phyloP scores from a whole-genome alignment of 1,284 basidiomycete genomes.

The Ustilago loliicola region DNA sequence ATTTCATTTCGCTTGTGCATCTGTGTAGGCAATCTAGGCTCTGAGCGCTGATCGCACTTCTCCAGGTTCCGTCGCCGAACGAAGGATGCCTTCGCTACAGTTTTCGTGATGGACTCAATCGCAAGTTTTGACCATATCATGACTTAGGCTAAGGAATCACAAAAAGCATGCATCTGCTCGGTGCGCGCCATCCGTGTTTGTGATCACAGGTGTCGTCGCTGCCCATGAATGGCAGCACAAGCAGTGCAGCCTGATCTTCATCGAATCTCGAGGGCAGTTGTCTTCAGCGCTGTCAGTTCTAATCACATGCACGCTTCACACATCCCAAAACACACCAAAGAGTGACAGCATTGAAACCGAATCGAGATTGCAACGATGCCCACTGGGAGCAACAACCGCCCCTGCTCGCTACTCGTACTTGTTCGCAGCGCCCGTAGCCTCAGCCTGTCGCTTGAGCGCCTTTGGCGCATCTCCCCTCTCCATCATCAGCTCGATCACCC shows the following conservation, averaged over 20 bases:
- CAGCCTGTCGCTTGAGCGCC: constrained; percentile 75
- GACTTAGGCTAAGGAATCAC: not conserved
- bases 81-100: too few relatives aligned
- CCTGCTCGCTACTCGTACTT: constrained; percentile 53
- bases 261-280: too few relatives aligned
- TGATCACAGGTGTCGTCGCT: not conserved
- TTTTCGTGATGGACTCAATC: too few relatives aligned
- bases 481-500: constrained; percentile 85
- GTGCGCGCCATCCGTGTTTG: not conserved
- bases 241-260: not conserved
- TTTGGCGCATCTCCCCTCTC: constrained; percentile 79
- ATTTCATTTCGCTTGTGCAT: not conserved
- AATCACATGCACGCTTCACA: not conserved
- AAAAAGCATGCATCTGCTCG: not conserved
- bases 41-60: too few relatives aligned
- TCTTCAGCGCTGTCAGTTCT: too few relatives aligned
- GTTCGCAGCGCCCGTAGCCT: constrained; percentile 70
- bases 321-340: not conserved
- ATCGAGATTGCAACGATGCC: not conserved
- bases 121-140: too few relatives aligned
- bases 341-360: not conserved
- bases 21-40: not conserved
- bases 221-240: not conserved
- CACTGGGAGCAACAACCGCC: too few relatives aligned
- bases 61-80: too few relatives aligned